These are phyloP conservation scores for Boletus vermiculosoides DNA, from an alignment of 768 basidiomycete genomes.

Conservation along the genomic window DNA sequence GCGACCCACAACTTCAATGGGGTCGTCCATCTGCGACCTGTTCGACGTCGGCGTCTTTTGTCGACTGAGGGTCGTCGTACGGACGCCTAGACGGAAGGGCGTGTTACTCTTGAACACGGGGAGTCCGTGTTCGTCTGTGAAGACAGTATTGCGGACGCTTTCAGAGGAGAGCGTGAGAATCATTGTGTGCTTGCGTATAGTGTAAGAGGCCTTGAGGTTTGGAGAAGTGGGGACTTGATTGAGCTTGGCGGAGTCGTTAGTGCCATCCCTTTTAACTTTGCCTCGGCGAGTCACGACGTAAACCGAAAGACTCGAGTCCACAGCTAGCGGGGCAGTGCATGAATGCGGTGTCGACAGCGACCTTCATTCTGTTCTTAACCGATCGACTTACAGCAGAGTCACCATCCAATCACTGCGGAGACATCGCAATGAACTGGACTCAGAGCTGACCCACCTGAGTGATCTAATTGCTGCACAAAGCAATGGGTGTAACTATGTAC, in stretches of 20 bases:
- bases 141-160: constrained; percentile 25
- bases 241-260: background rate
- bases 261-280: constrained; percentile 4
- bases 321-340: background rate
- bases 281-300: background rate
- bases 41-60: constrained; percentile 1
- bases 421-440: no score
- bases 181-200: constrained; percentile 12
- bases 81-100: constrained; percentile 18
- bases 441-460: no score
- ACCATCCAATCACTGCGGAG: background rate
- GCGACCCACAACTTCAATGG: constrained; percentile 28
- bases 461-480: background rate
- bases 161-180: constrained; percentile 27
- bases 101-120: constrained; percentile 27
- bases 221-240: background rate
- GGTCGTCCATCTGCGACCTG: constrained; percentile 10
- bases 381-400: background rate
- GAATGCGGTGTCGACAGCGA: background rate
- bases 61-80: constrained; percentile 21
- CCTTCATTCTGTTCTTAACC: background rate
- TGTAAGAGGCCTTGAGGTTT: background rate
- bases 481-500: background rate
- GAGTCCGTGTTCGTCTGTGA: constrained; percentile 28
- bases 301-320: background rate